phyloP scores from a whole-genome alignment of 768 basidiomycete genomes.

The Termitomyces sp. region DNA sequence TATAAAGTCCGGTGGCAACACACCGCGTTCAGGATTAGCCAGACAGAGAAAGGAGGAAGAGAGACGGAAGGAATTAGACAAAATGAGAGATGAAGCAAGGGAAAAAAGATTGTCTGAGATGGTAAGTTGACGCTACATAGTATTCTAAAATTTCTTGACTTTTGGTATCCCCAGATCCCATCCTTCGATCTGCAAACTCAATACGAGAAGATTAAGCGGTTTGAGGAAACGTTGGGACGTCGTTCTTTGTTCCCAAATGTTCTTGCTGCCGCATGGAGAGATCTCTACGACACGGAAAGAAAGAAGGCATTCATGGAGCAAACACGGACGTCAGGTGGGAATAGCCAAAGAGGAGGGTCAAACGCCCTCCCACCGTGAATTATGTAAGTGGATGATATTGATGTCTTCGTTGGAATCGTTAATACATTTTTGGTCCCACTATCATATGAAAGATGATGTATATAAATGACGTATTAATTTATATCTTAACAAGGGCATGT shows the following conservation, averaged over 20 bases:
- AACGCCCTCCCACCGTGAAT: constrained; percentile 19
- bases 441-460: not conserved
- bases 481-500: not conserved
- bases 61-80: constrained; percentile 61
- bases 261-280: constrained; percentile 55
- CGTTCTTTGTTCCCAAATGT: constrained; percentile 48
- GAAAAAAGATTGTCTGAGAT: constrained; percentile 53
- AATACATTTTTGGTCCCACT: not conserved
- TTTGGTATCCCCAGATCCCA: constrained; percentile 31
- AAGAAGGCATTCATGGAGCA: constrained; percentile 27
- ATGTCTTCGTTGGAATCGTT: not conserved
- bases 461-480: too few relatives aligned
- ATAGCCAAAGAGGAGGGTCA: constrained; percentile 40
- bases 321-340: constrained; percentile 24
- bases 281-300: constrained; percentile 36
- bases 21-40: constrained; percentile 43
- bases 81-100: constrained; percentile 67
- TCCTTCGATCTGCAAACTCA: constrained; percentile 58
- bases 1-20: constrained; percentile 38
- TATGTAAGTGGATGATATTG: not conserved
- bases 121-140: constrained; percentile 33
- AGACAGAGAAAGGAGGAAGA: constrained; percentile 61
- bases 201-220: constrained; percentile 57
- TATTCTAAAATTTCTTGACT: constrained; percentile 1
- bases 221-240: constrained; percentile 52